Percentiles rank a stretch among this genome's conserved stretches.
Evolutionary conservation across 768 basidiomycete genomes (phyloP).

Genomic region (Macrolepiota dolichaula): DNA sequence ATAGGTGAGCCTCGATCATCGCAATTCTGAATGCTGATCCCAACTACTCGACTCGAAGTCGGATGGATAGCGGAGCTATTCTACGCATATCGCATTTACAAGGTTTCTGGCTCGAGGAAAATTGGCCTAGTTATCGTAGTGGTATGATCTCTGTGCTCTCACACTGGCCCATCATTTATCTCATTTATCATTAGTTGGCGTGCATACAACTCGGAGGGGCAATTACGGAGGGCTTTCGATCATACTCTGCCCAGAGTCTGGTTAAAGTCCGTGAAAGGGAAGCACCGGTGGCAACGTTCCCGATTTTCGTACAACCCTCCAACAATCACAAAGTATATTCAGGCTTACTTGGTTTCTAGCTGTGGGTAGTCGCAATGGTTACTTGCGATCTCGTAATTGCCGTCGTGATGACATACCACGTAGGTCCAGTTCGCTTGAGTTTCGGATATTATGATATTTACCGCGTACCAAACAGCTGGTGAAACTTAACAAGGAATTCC

Average conservation of each 20-base stretch:
- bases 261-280: neutral
- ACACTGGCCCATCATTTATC: neutral
- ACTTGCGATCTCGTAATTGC: slow-evolving; percentile 6
- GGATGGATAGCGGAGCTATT: slow-evolving; percentile 8
- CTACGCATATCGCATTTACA: slow-evolving; percentile 3
- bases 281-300: neutral
- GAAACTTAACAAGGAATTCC: slow-evolving; percentile 3
- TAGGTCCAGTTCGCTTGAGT: neutral
- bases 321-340: neutral
- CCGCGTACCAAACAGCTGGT: neutral
- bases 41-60: neutral
- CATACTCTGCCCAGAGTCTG: neutral
- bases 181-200: neutral
- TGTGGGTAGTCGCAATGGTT: slow-evolving; percentile 1
- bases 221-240: neutral
- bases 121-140: neutral
- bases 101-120: neutral
- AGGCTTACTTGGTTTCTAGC: neutral
- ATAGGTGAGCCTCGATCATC: neutral
- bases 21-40: neutral
- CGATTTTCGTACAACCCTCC: neutral
- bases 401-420: slow-evolving; percentile 6
- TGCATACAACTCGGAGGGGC: neutral
- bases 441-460: neutral
- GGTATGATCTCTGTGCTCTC: neutral